Base-by-base conservation (phyloP, 129 eudicot genomes). In the Smallanthus sonchifolius region DNA sequence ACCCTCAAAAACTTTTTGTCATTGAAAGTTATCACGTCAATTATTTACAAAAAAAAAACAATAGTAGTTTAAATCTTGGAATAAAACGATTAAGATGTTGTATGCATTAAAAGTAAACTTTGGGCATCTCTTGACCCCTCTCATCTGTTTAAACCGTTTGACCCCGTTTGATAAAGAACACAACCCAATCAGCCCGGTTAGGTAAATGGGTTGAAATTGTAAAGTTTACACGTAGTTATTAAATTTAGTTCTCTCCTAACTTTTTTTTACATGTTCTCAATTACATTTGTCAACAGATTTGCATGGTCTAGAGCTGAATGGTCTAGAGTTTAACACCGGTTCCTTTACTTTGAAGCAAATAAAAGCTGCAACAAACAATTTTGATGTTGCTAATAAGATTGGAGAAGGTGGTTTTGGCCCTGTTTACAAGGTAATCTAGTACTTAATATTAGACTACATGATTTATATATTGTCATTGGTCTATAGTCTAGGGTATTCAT, bases 341-440 rank as follows among this genome's bases (percentile, higher is more conserved):
- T 83, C 92, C 4, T 89, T 84, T 67, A 80, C 96, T 5, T 83
- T 87, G 64, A 77, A 76, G 78, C 96, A 90, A 83, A 83, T 90
- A 13, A 90, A 81, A 75, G 83, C 85, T 39, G 91, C 96, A 28
- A 90, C 96, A 8, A 81, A 85, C 51, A 79, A 90, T 67, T 90
- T 90, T 15, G 84, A 83, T 80, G 79, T 59, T 48, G 70, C 89
- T 59, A 90, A 87, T 67, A 90, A 90, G 76, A 81, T 90, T 24
- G 96, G 96, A 59, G 96, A 90, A 85, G 96, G 96, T 84, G 96
- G 96, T 80, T 90, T 90, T 83, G 96, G 96, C 38, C 74, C 90
- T 16, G 96, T 90, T 7, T 90, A 78, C 82, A 85, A 87, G 92
- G 96, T 90, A 77, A 45, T 38, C 42, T 42, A 16, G 72, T 20